Conservation (phyloP, 176 grass and related monocot genomes). For the Olyra latifolia region DNA sequence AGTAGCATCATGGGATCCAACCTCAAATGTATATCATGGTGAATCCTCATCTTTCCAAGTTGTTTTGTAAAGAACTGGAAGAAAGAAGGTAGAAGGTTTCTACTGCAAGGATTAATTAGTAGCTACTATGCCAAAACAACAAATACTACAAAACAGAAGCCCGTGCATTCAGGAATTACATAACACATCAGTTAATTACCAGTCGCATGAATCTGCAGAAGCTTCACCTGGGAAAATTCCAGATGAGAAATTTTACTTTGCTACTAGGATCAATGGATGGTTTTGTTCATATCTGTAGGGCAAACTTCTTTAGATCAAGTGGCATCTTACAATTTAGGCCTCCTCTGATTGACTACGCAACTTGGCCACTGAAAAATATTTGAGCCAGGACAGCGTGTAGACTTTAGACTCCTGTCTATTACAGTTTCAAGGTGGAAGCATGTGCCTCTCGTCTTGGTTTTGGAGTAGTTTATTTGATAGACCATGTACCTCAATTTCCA, state of each 20-base stretch:
- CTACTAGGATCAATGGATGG: conserved; percentile 22
- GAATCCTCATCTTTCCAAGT: background rate
- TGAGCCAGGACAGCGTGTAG: background rate
- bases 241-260: conserved; percentile 31
- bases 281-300: conserved; percentile 33
- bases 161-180: conserved; percentile 18
- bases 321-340: background rate
- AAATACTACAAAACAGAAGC: conserved; percentile 37
- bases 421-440: conserved; percentile 10
- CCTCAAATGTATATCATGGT: background rate
- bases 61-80: background rate
- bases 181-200: conserved; percentile 7
- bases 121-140: conserved; percentile 20
- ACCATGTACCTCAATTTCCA: background rate
- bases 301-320: conserved; percentile 6
- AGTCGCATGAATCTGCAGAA: conserved; percentile 47
- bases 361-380: conserved; percentile 38
- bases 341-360: conserved; percentile 14
- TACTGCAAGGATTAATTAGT: background rate
- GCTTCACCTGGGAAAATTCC: conserved; percentile 45
- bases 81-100: background rate
- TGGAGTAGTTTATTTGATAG: conserved; percentile 8
- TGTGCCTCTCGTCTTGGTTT: conserved; percentile 33
- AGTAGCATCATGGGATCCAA: background rate
- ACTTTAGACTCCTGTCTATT: conserved; percentile 41